Conservation (phyloP, 2,329 filamentous ascomycete genomes). For the Aspergillus quadrilineatus region DNA sequence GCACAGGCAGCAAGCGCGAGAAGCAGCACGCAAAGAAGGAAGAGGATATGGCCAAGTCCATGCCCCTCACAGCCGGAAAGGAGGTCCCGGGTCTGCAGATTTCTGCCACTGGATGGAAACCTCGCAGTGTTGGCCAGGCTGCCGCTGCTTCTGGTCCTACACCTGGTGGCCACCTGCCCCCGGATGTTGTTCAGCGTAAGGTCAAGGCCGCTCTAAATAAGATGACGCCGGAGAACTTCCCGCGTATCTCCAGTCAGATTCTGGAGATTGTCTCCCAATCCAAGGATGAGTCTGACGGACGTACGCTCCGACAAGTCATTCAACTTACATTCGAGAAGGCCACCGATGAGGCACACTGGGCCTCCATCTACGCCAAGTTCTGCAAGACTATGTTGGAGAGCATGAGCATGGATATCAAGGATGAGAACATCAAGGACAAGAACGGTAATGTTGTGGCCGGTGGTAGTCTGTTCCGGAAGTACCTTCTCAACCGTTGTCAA, state of each 20-base stretch:
- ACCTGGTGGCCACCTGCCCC: slow-evolving; percentile 66
- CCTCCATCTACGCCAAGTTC: slow-evolving; percentile 98
- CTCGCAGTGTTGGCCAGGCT: slow-evolving; percentile 63
- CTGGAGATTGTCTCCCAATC: slow-evolving; percentile 90
- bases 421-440: slow-evolving; percentile 93
- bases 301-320: slow-evolving; percentile 94
- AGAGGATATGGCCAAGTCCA: slow-evolving; percentile 73
- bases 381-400: slow-evolving; percentile 94
- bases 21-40: slow-evolving; percentile 57
- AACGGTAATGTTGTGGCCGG: slow-evolving; percentile 83
- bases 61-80: slow-evolving; percentile 83
- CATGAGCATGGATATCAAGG: slow-evolving; percentile 92
- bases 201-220: slow-evolving; percentile 98
- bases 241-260: slow-evolving; percentile 91
- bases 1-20: slow-evolving; percentile 53
- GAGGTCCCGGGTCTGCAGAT: slow-evolving; percentile 77
- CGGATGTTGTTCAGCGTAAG: slow-evolving; percentile 94
- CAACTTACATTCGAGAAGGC: slow-evolving; percentile 99
- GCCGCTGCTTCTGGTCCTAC: slow-evolving; percentile 46
- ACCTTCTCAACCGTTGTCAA: slow-evolving; percentile 96
- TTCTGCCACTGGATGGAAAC: slow-evolving; percentile 84
- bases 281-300: slow-evolving; percentile 90
- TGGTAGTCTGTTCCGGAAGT: slow-evolving; percentile 95
- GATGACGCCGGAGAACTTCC: slow-evolving; percentile 99
- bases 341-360: slow-evolving; percentile 97